Evolutionary conservation across 306 rosid genomes (phyloP).

Genomic region (Casuarina equisetifolia): DNA sequence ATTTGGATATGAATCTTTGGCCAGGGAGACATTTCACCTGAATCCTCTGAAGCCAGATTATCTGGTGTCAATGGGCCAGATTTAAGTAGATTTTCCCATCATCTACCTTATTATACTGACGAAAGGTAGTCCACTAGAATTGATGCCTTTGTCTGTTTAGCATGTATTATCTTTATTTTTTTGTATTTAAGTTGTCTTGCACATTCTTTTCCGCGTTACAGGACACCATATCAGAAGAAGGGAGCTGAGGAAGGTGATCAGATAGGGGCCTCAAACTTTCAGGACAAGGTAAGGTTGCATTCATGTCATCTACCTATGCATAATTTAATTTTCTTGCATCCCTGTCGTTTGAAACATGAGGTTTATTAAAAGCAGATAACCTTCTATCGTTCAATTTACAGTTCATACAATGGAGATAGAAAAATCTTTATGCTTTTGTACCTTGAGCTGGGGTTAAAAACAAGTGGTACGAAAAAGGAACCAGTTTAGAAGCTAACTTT

Average conservation of each 20-base stretch:
- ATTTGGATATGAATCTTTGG: constrained; percentile 12
- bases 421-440: neutral
- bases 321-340: neutral
- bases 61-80: constrained; percentile 28
- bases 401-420: neutral
- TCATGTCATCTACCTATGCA: constrained; percentile 8
- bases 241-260: constrained; percentile 25
- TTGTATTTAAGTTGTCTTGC: constrained; percentile 8
- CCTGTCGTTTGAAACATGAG: neutral
- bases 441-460: neutral
- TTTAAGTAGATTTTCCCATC: constrained; percentile 31
- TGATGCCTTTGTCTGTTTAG: constrained; percentile 9
- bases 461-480: neutral
- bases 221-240: constrained; percentile 40
- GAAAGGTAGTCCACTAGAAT: constrained; percentile 42
- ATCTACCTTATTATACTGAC: constrained; percentile 24
- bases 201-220: constrained; percentile 15
- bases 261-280: constrained; percentile 26
- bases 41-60: constrained; percentile 22
- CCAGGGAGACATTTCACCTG: constrained; percentile 41
- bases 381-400: neutral
- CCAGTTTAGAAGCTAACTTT: neutral
- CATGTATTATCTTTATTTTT: neutral
- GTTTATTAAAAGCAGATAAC: neutral
- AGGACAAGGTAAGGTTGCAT: constrained; percentile 41